Base-by-base conservation (phyloP, 208 protist genomes). In the Leishmania martiniquensis region DNA sequence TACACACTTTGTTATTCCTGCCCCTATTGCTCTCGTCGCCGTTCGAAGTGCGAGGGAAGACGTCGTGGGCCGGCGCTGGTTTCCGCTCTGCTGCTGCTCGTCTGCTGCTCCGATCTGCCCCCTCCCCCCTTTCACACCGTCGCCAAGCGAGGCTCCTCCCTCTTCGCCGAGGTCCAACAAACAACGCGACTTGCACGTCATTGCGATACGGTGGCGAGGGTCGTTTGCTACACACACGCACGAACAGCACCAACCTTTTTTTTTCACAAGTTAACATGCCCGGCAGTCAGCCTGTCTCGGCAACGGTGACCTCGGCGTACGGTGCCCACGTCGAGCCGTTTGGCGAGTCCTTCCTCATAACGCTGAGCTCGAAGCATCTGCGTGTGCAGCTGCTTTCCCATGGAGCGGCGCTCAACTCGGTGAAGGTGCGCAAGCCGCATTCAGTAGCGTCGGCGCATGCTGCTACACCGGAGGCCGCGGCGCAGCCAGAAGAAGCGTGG, bases 311-410 rank as follows among this genome's bases (percentile, higher is more conserved):
- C 57, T 49, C 29, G 20, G 32, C 67, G 39, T 54, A 55, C 47
- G 66, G 77, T 37, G 65, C 75, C 71, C 74, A 72, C 2, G 91
- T 87, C 7, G 85, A 88, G 76, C 85, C 91, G 9, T 95, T 92
- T 80, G 91, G 91, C 52, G 81, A 90, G 29, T 66, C 72, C 47
- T 91, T 87, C 10, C 81, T 88, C 74, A 85, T 95, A 42, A 87
- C 70, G 15, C 82, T 95, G 2, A 76, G 49, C 51, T 88, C 89
- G 0, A 83, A 89, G 20, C 57, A 82, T 54, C 68, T 95, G 54
- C 84, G 87, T 34, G 89, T 95, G 77, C 76, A 91, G 74, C 86
- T 95, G 52, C 86, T 93, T 4, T 89, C 91, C 4, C 78, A 69
- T 47, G 91, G 91, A 25, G 91, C 91, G 29, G 82, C 91, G 10